Conservation (phyloP, 352 stramenopile genomes). For the Globisporangium polare region DNA sequence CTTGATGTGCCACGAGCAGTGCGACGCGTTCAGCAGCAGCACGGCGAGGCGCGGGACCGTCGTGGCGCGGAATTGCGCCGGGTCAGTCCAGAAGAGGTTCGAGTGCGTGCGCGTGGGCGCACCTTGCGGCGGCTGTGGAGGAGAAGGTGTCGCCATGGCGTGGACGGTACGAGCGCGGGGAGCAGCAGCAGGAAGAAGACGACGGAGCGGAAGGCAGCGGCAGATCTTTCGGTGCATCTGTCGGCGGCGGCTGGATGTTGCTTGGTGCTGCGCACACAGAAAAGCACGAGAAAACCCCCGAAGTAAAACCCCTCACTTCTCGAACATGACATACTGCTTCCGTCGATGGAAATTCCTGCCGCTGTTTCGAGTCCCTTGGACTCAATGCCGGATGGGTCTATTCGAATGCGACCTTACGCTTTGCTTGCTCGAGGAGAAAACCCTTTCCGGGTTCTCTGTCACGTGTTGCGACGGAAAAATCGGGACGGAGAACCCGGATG, state of each 20-base stretch:
- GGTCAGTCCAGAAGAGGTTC: conserved; percentile 52
- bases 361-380: too few relatives aligned
- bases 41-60: conserved; percentile 45
- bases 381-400: too few relatives aligned
- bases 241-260: neutral
- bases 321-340: too few relatives aligned
- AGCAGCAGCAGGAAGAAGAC: neutral
- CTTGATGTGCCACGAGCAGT: conserved; percentile 41
- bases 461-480: too few relatives aligned
- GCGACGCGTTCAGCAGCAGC: conserved; percentile 52
- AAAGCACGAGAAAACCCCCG: too few relatives aligned
- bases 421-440: too few relatives aligned
- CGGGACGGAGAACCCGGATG: too few relatives aligned
- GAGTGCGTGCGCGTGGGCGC: conserved; percentile 26
- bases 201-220: neutral
- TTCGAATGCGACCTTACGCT: too few relatives aligned
- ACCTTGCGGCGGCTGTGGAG: conserved; percentile 3
- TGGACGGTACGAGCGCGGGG: neutral
- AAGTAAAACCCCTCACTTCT: too few relatives aligned
- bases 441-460: too few relatives aligned
- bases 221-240: conserved; percentile 3
- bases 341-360: too few relatives aligned
- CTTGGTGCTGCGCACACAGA: too few relatives aligned
- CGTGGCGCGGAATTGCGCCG: conserved; percentile 14
- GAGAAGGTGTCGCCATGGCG: conserved; percentile 6